A percentile compares a stretch with the other conserved stretches of the same genome.
Evolutionary conservation across 257 asterid genomes (phyloP).

Genomic region (Solanum medicagineum): DNA sequence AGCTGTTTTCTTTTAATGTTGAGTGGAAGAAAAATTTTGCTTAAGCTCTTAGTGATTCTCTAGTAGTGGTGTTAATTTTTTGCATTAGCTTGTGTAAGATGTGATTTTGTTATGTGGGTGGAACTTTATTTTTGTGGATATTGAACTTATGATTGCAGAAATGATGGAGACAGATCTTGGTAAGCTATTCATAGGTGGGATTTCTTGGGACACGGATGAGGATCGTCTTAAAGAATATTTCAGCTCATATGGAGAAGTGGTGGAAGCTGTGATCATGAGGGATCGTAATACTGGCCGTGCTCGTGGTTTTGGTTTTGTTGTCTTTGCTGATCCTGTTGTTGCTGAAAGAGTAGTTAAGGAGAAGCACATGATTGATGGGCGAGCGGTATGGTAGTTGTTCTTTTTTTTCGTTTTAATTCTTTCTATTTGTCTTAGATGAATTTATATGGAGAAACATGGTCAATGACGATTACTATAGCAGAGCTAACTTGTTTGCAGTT

Average conservation of each 20-base stretch:
- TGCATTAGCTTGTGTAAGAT: not conserved
- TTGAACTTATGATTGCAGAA: conserved; percentile 23
- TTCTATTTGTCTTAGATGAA: not conserved
- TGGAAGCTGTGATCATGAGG: conserved; percentile 81
- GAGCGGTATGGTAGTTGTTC: conserved; percentile 58
- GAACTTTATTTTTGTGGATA: not conserved
- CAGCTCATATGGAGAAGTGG: conserved; percentile 55
- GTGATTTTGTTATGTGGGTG: not conserved
- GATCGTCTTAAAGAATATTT: conserved; percentile 69
- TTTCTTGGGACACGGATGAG: conserved; percentile 93
- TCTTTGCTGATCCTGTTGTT: conserved; percentile 54
- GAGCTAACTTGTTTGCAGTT: not conserved
- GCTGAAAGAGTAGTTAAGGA: conserved; percentile 78
- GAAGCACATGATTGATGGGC: conserved; percentile 69
- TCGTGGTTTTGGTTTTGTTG: conserved; percentile 80
- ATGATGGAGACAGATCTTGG: conserved; percentile 80
- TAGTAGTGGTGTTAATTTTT: not conserved
- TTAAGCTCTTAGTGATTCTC: not conserved
- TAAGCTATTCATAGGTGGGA: conserved; percentile 84
- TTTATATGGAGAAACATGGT: not conserved
- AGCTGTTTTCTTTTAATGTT: conserved; percentile 8
- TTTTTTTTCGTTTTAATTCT: not conserved
- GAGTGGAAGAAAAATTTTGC: conserved; percentile 37
- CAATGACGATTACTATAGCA: not conserved
- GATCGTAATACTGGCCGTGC: conserved; percentile 81